Evolutionary conservation across 1,284 basidiomycete species (phyloP), one percentile per base, ranked within the genome.

Genomic region (Trichosporon sp.): DNA sequence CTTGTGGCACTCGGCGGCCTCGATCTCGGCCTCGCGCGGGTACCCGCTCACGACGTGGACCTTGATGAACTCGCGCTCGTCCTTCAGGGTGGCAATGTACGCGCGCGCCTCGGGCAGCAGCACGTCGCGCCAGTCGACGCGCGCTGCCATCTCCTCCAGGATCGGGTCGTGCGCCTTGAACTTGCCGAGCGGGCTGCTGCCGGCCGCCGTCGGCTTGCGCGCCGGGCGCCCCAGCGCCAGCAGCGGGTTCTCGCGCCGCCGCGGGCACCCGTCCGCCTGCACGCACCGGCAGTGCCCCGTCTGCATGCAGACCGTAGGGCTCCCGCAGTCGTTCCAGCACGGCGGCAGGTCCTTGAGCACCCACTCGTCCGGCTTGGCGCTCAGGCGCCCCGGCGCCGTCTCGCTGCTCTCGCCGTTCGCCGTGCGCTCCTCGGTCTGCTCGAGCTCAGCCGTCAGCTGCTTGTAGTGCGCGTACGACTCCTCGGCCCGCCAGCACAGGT

Each of bases 311-410:
- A 83, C 74, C 3, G 78, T 75, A 13, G 83, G 83, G 58, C 75
- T 76, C 62, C 74, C 70, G 68, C 83, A 84, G 68, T 82, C 78
- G 73, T 84, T 84, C 77, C 79, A 81, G 73, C 83, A 84, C 11
- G 80, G 69, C 5, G 78, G 79, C 2, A 82, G 69, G 25, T 77
- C 73, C 62, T 76, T 78, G n/a, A 79, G 66, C 7, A 73, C 74
- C 83, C 83, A 84, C 12, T 77, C 71, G 68, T 77, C 66, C 0
- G 80, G 78, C 27, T 62, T 34, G 6, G 21, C 25, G 31, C 32
- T 67, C 34, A 63, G 51, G 1, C 56, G 29, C 13, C 29, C 56
- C 2, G 29, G 56, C 29, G 27, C 27, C 7, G 27, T 7, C 12
- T 29, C 27, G 27, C 18, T 31, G 29, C 25, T 21, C 13, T 23